Conservation (phyloP, 2,329 filamentous ascomycete species). For the Xylariales sp. region DNA sequence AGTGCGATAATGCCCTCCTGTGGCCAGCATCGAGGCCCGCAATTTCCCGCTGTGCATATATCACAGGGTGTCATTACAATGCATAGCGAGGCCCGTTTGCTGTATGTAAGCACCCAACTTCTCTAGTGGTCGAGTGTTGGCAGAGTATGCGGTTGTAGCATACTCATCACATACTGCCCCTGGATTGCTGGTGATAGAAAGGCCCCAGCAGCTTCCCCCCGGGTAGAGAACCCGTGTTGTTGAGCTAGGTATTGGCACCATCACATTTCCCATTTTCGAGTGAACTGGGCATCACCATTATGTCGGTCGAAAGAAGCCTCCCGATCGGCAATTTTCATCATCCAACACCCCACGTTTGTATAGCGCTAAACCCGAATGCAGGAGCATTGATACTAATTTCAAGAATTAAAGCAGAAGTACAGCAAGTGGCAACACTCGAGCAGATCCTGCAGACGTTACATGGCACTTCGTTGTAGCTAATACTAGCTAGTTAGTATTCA, state of each 20-base stretch:
- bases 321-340: conserved; percentile 4
- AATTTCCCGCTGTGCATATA: conserved; percentile 20
- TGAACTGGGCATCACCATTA: background rate
- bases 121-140: background rate
- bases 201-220: conserved; percentile 21
- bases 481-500: background rate
- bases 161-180: conserved; percentile 1
- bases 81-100: conserved; percentile 16
- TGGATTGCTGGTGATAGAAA: conserved; percentile 14
- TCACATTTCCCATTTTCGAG: conserved; percentile 12
- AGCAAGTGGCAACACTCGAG: conserved; percentile 9
- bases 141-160: conserved; percentile 9
- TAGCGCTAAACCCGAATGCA: conserved; percentile 5
- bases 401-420: background rate
- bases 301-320: background rate
- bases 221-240: conserved; percentile 6
- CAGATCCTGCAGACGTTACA: conserved; percentile 6
- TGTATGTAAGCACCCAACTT: conserved; percentile 10
- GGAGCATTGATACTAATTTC: background rate
- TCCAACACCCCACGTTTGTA: conserved; percentile 26
- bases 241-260: conserved; percentile 17
- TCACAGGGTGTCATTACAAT: conserved; percentile 20
- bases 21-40: conserved; percentile 19
- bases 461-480: conserved; percentile 9
- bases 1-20: conserved; percentile 17